Evolutionary conservation across 345 rosid species (phyloP).

Genomic region (Gossypium herbaceum): DNA sequence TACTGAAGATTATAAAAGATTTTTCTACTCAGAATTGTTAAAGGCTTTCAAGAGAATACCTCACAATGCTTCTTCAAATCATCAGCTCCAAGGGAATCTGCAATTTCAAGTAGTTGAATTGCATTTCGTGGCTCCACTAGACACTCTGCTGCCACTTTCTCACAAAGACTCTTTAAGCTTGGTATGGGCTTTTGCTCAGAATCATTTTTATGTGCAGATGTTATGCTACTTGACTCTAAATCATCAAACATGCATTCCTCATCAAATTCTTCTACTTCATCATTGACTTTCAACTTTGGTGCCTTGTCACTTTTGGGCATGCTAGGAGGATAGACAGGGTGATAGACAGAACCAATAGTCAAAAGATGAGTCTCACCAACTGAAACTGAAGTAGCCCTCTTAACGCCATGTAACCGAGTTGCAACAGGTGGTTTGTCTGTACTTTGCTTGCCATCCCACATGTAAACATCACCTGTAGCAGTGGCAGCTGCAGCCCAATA

Average conservation of each 20-base stretch:
- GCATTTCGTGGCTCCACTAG: slow-evolving; percentile 92
- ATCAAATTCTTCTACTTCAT: slow-evolving; percentile 47
- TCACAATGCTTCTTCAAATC: slow-evolving; percentile 82
- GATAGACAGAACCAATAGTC: slow-evolving; percentile 76
- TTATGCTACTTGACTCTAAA: slow-evolving; percentile 31
- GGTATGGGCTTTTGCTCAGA: slow-evolving; percentile 38
- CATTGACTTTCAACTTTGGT: slow-evolving; percentile 28
- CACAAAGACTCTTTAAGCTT: slow-evolving; percentile 79
- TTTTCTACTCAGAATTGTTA: not conserved
- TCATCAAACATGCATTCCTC: slow-evolving; percentile 62
- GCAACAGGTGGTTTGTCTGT: slow-evolving; percentile 52
- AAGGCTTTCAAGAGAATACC: slow-evolving; percentile 38
- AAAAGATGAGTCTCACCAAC: slow-evolving; percentile 96
- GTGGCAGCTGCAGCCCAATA: slow-evolving; percentile 88
- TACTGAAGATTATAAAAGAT: not conserved
- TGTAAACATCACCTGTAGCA: slow-evolving; percentile 81
- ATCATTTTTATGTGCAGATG: slow-evolving; percentile 29
- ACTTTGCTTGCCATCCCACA: slow-evolving; percentile 80
- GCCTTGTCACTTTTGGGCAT: slow-evolving; percentile 28
- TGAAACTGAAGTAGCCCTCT: slow-evolving; percentile 80
- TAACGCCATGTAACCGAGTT: slow-evolving; percentile 74
- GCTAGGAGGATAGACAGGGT: slow-evolving; percentile 55
- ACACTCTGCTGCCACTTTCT: slow-evolving; percentile 83
- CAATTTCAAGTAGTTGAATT: slow-evolving; percentile 85
- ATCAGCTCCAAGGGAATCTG: slow-evolving; percentile 88